Percentiles rank a stretch among this genome's conserved stretches.
Evolutionary conservation across 208 protist species (phyloP).

Genomic region (Leishmania guyanensis): DNA sequence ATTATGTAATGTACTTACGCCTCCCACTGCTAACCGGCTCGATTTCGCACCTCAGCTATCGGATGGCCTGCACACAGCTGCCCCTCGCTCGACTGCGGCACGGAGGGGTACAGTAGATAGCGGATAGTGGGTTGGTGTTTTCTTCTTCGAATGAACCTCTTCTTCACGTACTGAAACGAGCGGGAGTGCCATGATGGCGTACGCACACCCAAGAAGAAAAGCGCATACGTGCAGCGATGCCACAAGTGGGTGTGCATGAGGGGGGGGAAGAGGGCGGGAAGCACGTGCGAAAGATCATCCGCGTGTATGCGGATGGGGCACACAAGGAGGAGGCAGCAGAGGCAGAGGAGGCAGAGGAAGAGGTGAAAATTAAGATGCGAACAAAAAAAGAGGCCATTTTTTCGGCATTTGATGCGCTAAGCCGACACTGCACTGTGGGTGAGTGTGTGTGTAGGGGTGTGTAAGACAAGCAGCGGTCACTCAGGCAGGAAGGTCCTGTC

Average conservation of each 20-base stretch:
- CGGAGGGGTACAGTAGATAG: not conserved
- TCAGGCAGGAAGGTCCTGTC: not conserved
- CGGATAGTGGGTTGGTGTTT: not conserved
- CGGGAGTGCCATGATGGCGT: not conserved
- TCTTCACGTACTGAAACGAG: not conserved
- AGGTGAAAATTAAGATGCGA: too few species aligned
- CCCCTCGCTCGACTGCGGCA: not conserved
- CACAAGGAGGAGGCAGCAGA: not conserved
- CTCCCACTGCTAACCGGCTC: not conserved
- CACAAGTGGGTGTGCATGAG: not conserved
- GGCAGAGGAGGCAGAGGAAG: conserved; percentile 9
- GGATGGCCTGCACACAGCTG: not conserved
- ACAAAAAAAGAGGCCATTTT: not conserved
- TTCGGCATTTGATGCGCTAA: not conserved
- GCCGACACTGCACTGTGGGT: not conserved
- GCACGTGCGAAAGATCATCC: not conserved
- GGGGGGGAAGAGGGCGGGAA: not conserved
- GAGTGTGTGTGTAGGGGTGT: not conserved
- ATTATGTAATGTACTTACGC: not conserved
- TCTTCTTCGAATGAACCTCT: not conserved
- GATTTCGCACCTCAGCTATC: not conserved
- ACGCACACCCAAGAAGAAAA: not conserved
- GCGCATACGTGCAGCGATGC: not conserved
- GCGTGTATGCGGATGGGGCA: not conserved
- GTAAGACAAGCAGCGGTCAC: not conserved